Conservation (phyloP, 2,329 filamentous ascomycete species). For the Coniella lustricola region DNA sequence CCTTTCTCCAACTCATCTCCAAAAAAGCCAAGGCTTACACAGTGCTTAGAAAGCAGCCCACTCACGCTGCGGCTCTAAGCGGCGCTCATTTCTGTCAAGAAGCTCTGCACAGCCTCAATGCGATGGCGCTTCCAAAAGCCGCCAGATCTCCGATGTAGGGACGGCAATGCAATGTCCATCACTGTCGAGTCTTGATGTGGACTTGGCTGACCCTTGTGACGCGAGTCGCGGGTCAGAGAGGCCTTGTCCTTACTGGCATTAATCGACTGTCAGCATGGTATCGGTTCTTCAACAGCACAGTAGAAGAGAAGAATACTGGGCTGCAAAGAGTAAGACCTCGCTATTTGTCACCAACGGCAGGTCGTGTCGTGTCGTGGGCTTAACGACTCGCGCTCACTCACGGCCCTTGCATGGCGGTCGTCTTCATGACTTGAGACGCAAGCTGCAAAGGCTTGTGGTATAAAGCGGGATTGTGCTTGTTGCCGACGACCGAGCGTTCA, state of each 20-base stretch:
- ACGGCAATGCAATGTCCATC: conserved; percentile 16
- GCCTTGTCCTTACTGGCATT: neutral
- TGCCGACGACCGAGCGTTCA: too few relatives aligned
- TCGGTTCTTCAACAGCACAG: neutral
- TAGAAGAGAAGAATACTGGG: too few relatives aligned
- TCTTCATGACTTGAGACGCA: too few relatives aligned
- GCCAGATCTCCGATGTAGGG: conserved; percentile 15
- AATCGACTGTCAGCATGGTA: too few relatives aligned
- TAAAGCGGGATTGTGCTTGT: too few relatives aligned
- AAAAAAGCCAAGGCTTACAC: conserved; percentile 4
- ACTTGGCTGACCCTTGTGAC: conserved; percentile 12
- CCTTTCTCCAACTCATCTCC: neutral
- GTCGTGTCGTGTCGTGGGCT: too few relatives aligned
- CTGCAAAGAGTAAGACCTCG: too few relatives aligned
- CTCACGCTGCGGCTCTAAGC: neutral
- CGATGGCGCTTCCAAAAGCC: conserved; percentile 14
- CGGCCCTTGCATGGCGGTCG: too few relatives aligned
- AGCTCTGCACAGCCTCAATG: conserved; percentile 14
- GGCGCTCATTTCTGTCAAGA: neutral
- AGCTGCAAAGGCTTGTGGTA: too few relatives aligned
- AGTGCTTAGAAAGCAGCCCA: conserved; percentile 6
- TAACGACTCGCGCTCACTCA: neutral
- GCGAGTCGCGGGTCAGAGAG: conserved; percentile 1
- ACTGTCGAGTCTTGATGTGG: conserved; percentile 14
- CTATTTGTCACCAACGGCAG: too few relatives aligned